Evolutionary conservation across 306 rosid species (phyloP).

Genomic region (Lagenaria siceraria): DNA sequence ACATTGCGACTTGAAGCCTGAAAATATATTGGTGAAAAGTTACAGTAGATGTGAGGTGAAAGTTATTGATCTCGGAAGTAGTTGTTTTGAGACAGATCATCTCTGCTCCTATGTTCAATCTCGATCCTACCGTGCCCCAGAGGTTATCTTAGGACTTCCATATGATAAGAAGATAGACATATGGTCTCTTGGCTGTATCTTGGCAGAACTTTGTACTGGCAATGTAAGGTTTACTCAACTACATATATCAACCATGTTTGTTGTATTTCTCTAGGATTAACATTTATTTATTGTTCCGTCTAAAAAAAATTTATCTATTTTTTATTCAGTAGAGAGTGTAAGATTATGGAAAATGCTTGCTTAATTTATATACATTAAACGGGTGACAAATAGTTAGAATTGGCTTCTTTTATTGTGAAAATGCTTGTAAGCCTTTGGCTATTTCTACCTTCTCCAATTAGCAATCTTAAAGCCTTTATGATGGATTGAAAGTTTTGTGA

Average conservation of each 20-base stretch:
- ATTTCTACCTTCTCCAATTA: background rate
- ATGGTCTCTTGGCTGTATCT: constrained; percentile 99
- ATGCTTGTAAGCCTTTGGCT: background rate
- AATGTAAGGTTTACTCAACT: constrained; percentile 48
- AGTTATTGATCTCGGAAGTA: constrained; percentile 99
- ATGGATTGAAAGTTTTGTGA: background rate
- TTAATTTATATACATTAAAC: background rate
- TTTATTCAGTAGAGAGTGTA: background rate
- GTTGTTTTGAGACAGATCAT: constrained; percentile 98
- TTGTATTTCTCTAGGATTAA: background rate
- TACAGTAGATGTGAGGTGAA: constrained; percentile 98
- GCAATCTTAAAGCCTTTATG: background rate
- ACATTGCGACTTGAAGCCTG: constrained; percentile 98
- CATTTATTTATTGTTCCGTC: background rate
- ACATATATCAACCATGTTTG: background rate
- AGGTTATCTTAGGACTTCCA: constrained; percentile 94
- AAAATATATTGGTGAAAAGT: constrained; percentile 96
- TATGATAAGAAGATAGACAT: constrained; percentile 94
- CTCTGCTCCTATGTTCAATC: constrained; percentile 98
- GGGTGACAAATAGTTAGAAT: background rate
- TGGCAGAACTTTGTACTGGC: constrained; percentile 97
- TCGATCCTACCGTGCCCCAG: constrained; percentile 99
- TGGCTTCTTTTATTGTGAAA: background rate
- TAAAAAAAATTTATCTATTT: background rate
- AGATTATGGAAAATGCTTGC: background rate